Percentiles rank a stretch among this genome's conserved stretches.
phyloP scores from a whole-genome alignment of 2,329 filamentous ascomycete genomes.

The Aspergillus sp. region DNA sequence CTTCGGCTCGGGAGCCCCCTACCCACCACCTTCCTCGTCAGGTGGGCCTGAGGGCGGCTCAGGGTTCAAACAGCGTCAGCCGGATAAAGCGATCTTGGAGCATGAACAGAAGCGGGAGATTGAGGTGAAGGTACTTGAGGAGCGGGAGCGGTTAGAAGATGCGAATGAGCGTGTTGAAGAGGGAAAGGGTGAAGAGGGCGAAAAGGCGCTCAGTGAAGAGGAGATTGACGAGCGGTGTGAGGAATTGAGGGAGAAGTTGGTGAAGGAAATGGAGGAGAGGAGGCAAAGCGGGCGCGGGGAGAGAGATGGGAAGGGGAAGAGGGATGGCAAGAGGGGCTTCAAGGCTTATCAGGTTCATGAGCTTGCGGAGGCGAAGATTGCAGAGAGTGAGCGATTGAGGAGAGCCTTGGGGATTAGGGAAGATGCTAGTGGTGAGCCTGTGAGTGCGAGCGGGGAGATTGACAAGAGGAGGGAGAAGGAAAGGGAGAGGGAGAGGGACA shows the following conservation, averaged over 20 bases:
- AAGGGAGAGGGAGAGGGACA: conserved; percentile 13
- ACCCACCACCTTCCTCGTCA: conserved; percentile 49
- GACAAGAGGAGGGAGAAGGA: conserved; percentile 15
- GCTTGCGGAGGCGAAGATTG: conserved; percentile 91
- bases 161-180: conserved; percentile 65
- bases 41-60: conserved; percentile 19
- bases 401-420: conserved; percentile 83
- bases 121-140: conserved; percentile 89
- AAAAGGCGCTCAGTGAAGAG: conserved; percentile 64
- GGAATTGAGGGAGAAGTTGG: conserved; percentile 63
- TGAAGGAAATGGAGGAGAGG: conserved; percentile 54
- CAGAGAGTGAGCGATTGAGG: conserved; percentile 85
- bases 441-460: conserved; percentile 18
- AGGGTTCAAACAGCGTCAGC: conserved; percentile 72
- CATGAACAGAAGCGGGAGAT: conserved; percentile 90
- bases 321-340: conserved; percentile 52
- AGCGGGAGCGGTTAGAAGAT: conserved; percentile 89
- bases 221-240: conserved; percentile 81
- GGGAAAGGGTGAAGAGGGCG: conserved; percentile 51
- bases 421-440: conserved; percentile 76
- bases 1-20: conserved; percentile 65
- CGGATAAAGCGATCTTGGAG: conserved; percentile 88
- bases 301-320: conserved; percentile 27
- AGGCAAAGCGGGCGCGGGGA: conserved; percentile 24
- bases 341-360: conserved; percentile 97